Base-by-base conservation (phyloP, 768 basidiomycete genomes). In the Botryobasidium botryosum region DNA sequence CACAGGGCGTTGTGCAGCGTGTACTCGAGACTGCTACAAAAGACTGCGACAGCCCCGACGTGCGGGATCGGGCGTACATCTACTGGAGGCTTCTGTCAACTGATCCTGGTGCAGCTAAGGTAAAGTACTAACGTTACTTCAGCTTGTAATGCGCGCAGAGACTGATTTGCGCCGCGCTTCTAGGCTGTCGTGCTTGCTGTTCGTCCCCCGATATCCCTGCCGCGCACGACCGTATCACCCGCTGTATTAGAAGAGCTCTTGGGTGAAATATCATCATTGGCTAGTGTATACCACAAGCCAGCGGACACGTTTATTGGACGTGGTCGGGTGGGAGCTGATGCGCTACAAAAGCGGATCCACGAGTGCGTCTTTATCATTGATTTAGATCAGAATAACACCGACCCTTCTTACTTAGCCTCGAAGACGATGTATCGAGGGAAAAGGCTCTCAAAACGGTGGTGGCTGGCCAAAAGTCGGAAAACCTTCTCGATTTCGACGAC, bases 201-300 rank as follows among this genome's bases (percentile, higher is more conserved):
- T 46, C 73, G 90, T 44, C 94, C 94, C 2, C 90, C 90, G 24
- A 99, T 99, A 58, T 79, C 83, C 3, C 74, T 97, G 43, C 85
- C 90, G 0, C 77, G 81, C 45, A 92, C 87, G 29, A 90, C 86
- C 0, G 87, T 99, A 1, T 68, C 91, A 0, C 72, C 86, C 1
- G 85, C 74, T 0, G 63, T 96, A 15, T 64, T 97, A 26, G 91
- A 97, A 55, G 94, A 97, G 56, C 71, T 99, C 2, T 62, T 97
- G 0, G 75, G 79, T 25, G 94, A 97, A 58, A 73, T 97, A 18
- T 87, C 86, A 1, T 77, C 72, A 35, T 64, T 97, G 17, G 86
- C 88, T 4, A 92, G 88, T 56, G 88, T 92, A 2, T 99, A 99
- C 58, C 94, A 99, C 64, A 96, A 94, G 60, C 94, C 94, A 0